Percentiles rank a stretch among this genome's conserved stretches.
Evolutionary conservation across 768 basidiomycete species (phyloP).

Genomic region (Favolaschia claudopus): DNA sequence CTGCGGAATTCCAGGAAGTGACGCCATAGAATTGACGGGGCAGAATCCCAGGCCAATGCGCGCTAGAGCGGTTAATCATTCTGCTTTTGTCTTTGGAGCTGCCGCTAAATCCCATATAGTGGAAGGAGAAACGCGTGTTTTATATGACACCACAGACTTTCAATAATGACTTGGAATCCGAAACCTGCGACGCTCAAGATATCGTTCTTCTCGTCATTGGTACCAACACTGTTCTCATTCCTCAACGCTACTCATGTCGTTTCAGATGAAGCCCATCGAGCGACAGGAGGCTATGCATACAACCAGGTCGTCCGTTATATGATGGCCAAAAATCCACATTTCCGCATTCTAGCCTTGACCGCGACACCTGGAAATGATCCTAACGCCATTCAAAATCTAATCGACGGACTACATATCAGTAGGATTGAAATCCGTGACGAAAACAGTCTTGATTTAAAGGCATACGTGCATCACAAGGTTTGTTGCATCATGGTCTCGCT

Average conservation of each 20-base stretch:
- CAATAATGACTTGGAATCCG: conserved; percentile 80
- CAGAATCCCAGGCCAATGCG: conserved; percentile 63
- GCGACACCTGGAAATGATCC: conserved; percentile 92
- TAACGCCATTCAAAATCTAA: conserved; percentile 86
- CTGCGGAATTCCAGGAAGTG: conserved; percentile 90
- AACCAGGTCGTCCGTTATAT: conserved; percentile 87
- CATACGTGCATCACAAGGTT: conserved; percentile 91
- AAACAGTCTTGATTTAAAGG: conserved; percentile 83
- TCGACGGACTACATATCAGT: conserved; percentile 95
- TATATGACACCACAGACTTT: conserved; percentile 98
- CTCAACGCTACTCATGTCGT: conserved; percentile 1
- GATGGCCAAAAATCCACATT: conserved; percentile 94
- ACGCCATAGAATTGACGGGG: conserved; percentile 90
- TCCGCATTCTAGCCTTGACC: conserved; percentile 91
- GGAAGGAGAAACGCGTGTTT: conserved; percentile 85
- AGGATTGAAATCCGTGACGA: conserved; percentile 95
- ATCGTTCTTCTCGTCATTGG: conserved; percentile 92
- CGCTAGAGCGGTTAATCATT: conserved; percentile 61
- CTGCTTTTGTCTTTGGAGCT: conserved; percentile 9
- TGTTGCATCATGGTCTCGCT: conserved; percentile 13
- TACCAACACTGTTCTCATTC: conserved; percentile 37
- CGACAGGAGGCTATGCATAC: conserved; percentile 93
- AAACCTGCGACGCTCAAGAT: conserved; percentile 78
- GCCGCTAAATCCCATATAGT: conserved; percentile 53
- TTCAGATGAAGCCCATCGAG: conserved; percentile 93